phyloP scores from a whole-genome alignment of 2,329 filamentous ascomycete species.

The Ascomycota sp. region DNA sequence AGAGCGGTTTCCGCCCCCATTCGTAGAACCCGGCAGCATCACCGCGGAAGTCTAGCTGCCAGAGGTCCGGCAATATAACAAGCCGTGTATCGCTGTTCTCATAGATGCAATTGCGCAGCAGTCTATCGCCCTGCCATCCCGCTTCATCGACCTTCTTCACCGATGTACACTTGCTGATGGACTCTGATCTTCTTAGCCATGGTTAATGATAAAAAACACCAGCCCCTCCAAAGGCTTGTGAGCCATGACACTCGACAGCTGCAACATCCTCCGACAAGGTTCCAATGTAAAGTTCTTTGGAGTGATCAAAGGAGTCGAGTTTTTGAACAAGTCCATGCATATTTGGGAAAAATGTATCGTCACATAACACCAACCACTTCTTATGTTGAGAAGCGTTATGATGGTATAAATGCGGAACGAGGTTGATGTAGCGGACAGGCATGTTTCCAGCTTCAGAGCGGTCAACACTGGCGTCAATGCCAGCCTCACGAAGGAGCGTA shows the following conservation, averaged over 20 bases:
- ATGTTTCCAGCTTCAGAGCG: conserved; percentile 32
- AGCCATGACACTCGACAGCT: conserved; percentile 37
- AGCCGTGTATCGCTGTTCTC: conserved; percentile 38
- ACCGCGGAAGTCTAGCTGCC: conserved; percentile 38
- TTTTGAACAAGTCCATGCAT: conserved; percentile 31
- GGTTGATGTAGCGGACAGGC: conserved; percentile 35
- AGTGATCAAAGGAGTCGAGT: conserved; percentile 30
- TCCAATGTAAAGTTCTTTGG: conserved; percentile 34
- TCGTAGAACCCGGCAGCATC: conserved; percentile 46
- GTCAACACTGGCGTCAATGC: conserved; percentile 37
- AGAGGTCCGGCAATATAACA: conserved; percentile 33
- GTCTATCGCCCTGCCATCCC: conserved; percentile 40
- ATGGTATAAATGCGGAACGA: conserved; percentile 32
- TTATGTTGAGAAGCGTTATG: conserved; percentile 24
- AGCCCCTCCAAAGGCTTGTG: conserved; percentile 42
- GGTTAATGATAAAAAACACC: conserved; percentile 39
- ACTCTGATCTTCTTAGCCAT: conserved; percentile 22
- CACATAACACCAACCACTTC: conserved; percentile 41
- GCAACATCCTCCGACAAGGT: conserved; percentile 42
- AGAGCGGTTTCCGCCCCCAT: conserved; percentile 36
- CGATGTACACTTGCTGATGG: conserved; percentile 24
- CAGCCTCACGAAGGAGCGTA: conserved; percentile 22
- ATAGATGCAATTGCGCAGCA: conserved; percentile 43
- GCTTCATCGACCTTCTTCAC: conserved; percentile 30
- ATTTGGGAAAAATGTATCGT: conserved; percentile 44